Conservation (phyloP, 768 basidiomycete species). For the Termitomyces titanicus region DNA sequence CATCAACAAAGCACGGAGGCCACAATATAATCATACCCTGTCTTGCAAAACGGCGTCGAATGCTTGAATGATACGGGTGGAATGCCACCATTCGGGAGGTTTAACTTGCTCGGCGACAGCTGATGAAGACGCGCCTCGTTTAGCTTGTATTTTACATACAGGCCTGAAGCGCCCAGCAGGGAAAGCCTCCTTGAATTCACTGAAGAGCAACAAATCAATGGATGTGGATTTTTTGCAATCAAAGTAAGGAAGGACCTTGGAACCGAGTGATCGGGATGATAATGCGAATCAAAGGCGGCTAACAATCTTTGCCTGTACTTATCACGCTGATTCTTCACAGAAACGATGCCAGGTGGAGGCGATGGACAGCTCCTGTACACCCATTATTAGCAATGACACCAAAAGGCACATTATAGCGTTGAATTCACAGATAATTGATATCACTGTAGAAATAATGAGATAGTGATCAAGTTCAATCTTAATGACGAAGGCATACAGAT, state of each 20-base stretch:
- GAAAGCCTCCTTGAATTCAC: constrained; percentile 94
- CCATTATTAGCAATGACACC: constrained; percentile 8
- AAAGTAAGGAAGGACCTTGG: constrained; percentile 47
- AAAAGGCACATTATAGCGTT: background rate
- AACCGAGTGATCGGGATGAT: constrained; percentile 85
- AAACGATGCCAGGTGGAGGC: constrained; percentile 73
- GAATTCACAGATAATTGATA: constrained; percentile 70
- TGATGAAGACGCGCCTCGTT: constrained; percentile 72
- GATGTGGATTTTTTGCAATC: background rate
- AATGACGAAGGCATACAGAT: constrained; percentile 54
- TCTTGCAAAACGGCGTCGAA: constrained; percentile 87
- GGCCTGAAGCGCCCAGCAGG: constrained; percentile 90
- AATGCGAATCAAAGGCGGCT: constrained; percentile 78
- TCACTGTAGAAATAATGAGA: constrained; percentile 43
- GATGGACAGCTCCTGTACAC: constrained; percentile 64
- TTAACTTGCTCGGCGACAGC: constrained; percentile 89
- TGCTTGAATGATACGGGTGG: constrained; percentile 84
- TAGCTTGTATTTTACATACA: constrained; percentile 86
- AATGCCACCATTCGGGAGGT: constrained; percentile 93
- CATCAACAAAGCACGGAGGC: background rate
- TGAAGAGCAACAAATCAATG: constrained; percentile 25
- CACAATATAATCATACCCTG: constrained; percentile 44
- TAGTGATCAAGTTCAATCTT: background rate
- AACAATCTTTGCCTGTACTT: constrained; percentile 72
- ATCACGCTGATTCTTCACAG: constrained; percentile 76